Conservation (phyloP, 2,329 filamentous ascomycete species). For the Allantophomopsis cytisporea region DNA sequence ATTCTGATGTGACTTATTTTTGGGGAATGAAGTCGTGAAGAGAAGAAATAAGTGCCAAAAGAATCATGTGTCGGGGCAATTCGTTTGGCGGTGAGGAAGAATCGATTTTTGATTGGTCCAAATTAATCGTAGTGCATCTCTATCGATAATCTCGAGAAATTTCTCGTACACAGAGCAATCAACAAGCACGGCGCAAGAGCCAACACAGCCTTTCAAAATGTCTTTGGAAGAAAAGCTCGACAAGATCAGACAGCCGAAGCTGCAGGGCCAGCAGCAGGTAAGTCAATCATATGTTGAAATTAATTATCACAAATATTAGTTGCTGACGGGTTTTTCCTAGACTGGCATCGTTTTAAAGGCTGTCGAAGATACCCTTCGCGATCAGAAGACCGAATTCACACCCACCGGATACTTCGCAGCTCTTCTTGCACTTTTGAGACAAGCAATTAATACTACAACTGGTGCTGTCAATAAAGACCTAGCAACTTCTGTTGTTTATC, state of each 20-base stretch:
- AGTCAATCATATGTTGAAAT: conserved; percentile 10
- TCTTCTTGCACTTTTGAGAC: conserved; percentile 74
- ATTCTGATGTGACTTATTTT: no score
- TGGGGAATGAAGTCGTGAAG: no score
- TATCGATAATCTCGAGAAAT: conserved; percentile 6
- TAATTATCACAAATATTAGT: no score
- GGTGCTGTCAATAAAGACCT: conserved; percentile 69
- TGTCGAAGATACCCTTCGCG: conserved; percentile 83
- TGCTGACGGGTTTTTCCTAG: conserved; percentile 16
- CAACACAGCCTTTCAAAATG: conserved; percentile 22
- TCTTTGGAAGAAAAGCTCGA: conserved; percentile 83
- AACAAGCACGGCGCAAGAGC: conserved; percentile 12
- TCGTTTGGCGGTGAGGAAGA: no score
- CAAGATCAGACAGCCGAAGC: conserved; percentile 93
- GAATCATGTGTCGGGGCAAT: no score
- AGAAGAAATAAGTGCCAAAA: no score
- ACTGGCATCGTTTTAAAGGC: conserved; percentile 78
- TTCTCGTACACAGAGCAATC: conserved; percentile 5
- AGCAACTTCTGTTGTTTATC: conserved; percentile 78
- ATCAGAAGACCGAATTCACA: conserved; percentile 71
- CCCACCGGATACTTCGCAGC: conserved; percentile 92
- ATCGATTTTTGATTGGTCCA: no score
- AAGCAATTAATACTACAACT: conserved; percentile 46
- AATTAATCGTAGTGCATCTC: conserved; percentile 1
- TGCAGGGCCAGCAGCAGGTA: conserved; percentile 91